Evolutionary conservation across 169 alveolate genomes (phyloP).

Genomic region (Cryptosporidium andersoni): DNA sequence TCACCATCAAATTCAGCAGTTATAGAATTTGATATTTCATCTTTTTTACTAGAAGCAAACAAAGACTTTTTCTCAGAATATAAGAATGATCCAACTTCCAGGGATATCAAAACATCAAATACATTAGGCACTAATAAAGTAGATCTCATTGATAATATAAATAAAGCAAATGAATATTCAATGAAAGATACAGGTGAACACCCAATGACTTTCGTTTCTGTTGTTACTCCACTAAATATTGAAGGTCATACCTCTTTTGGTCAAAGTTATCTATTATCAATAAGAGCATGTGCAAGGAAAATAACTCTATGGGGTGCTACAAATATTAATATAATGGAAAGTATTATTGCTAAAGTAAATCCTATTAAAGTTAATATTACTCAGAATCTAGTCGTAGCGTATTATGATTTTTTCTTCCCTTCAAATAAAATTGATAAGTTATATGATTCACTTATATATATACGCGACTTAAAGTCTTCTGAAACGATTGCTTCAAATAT

Average conservation of each 20-base stretch:
- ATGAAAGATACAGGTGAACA: constrained; percentile 1
- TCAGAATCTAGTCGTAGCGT: constrained; percentile 28
- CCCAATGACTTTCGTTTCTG: not conserved
- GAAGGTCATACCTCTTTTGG: constrained; percentile 63
- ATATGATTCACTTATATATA: not conserved
- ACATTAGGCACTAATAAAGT: not conserved
- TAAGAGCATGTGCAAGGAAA: constrained; percentile 41
- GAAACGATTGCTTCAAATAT: not conserved
- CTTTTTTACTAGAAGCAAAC: constrained; percentile 14
- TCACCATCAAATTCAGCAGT: constrained; percentile 7
- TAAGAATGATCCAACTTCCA: not conserved
- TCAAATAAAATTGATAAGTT: not conserved
- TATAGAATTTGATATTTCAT: constrained; percentile 55
- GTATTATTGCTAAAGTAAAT: constrained; percentile 48
- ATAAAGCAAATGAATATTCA: not conserved
- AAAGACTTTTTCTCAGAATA: constrained; percentile 2
- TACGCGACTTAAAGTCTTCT: not conserved
- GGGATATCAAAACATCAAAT: not conserved
- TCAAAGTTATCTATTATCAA: constrained; percentile 55
- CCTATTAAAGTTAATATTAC: constrained; percentile 66
- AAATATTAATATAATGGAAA: constrained; percentile 34
- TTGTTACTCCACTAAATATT: constrained; percentile 43
- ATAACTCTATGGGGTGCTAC: constrained; percentile 7
- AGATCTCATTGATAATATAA: not conserved
- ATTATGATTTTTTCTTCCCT: constrained; percentile 41